Evolutionary conservation across 1,139 yeast species (phyloP), one percentile per base, ranked within the genome.

Genomic region (Suhomyces anneliseae): DNA sequence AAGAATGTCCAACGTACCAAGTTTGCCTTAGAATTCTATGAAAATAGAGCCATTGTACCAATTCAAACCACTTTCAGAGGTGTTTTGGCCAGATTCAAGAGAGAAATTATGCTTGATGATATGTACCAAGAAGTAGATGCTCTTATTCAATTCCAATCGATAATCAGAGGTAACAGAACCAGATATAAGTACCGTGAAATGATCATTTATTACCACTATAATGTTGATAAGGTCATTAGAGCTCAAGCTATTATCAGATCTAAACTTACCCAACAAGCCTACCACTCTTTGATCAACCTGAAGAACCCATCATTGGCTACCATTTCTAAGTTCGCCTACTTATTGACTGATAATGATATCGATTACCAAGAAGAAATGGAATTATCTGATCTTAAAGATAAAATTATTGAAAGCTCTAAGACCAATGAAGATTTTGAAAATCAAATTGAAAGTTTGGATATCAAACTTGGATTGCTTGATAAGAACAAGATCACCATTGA

Each of bases 401-500:
- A 77, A 34, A 86, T 89, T 36, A 76, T 82, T 42, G 83, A 78
- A 42, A 83, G 78, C 49, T 83, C 89, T 8, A 78, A 78, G 43
- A 70, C 73, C 29, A 87, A 88, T 56, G 92, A 85, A 56, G 78
- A 75, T 36, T 72, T 88, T 56, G 95, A 89, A 61, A 79, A 78
- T 42, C 86, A 83, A 51, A 82, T 92, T 51, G 90, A 87, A 53
- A 87, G 87, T 54, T 75, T 92, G 56, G 97, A 92, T 59, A 79
- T 87, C 55, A 90, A 89, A 59, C 83, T 90, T 57, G 89, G 90
- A 1, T 65, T 89, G 43, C 70, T 90, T 43, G 88, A 86, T 52
- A 88, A 85, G 60, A 88, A 89, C 64, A 88, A 87, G 57, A 85
- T 89, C 51, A 79, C 93, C 0, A 67, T 90, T 34, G 95, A 89